A percentile compares a stretch with the other conserved stretches of the same genome.
These are phyloP conservation scores for Dipteronia sinensis DNA, from an alignment of 345 rosid species.

Conservation along the genomic window DNA sequence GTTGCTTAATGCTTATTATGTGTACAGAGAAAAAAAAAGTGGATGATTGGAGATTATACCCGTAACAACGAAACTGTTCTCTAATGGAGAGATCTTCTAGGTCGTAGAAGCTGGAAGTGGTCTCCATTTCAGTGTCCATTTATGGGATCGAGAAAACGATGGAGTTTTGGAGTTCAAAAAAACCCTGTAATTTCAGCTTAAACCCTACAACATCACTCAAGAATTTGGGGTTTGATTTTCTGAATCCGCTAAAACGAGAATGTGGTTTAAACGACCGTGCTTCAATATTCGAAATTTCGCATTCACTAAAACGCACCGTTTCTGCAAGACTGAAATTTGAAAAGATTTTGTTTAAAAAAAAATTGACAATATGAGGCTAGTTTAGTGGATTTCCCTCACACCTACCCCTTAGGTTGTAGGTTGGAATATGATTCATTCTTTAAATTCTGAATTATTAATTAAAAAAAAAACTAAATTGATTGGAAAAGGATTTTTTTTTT, in stretches of 20 bases:
- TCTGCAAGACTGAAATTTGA: no score
- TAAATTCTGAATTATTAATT: no score
- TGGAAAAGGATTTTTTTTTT: no score
- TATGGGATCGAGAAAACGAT: neutral
- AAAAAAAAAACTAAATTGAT: no score
- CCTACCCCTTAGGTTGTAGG: no score
- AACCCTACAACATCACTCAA: neutral
- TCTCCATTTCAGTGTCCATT: conserved; percentile 81
- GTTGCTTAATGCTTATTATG: neutral
- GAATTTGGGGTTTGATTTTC: neutral
- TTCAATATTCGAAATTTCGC: neutral
- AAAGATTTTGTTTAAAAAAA: no score
- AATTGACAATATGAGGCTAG: no score
- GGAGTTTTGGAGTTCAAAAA: neutral
- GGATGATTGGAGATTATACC: conserved; percentile 40
- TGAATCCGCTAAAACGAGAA: neutral
- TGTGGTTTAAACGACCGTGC: neutral
- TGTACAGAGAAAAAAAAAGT: neutral
- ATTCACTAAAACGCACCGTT: no score
- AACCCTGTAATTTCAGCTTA: neutral
- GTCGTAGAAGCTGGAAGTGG: conserved; percentile 69
- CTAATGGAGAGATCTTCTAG: conserved; percentile 68
- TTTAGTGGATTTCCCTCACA: no score
- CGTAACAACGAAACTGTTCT: conserved; percentile 85
- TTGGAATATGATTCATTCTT: no score